Evolutionary conservation across 495 filamentous ascomycete genomes (phyloP), one percentile per base, ranked within the genome.

Genomic region (Podospora sp.): DNA sequence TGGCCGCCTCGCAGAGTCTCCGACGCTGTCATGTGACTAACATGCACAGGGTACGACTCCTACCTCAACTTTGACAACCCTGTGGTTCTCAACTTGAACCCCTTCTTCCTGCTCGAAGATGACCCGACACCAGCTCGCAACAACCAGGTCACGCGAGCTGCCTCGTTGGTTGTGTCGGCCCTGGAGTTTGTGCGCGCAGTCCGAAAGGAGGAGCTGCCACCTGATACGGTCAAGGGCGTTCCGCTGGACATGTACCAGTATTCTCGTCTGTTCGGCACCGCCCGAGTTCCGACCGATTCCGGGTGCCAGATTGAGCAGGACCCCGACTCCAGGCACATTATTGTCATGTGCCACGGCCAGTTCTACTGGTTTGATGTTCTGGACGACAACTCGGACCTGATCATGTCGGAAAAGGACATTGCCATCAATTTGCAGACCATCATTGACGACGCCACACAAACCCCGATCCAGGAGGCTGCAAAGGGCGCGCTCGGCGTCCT

Each of bases 361-460:
- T 96, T 98, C 79, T 99, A 99, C 73, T 99, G 95, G 94, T 99
- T 98, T 72, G 95, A 99, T 77, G 94, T 97, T 1, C 80, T 99
- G 21, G 95, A 99, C 70, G 91, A 95, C 71, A 95, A 96, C 74
- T 90, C 90, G 8, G 95, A 99, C 72, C 79, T 96, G 60, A 97
- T 99, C 79, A 97, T 98, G 94, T 95, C 89, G 1, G 95, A 99
- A 79, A 94, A 92, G 73, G 95, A 99, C 77, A 86, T 99, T 55
- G 87, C 91, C 6, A 84, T 97, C 70, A 99, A 99, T 73, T 82
- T 99, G 49, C 91, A 96, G 71, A 94, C 94, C 25, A 93, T 98
- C 66, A 84, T 96, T 57, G 91, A 96, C 61, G 95, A 99, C 77
- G 93, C 95, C 9, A 82, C 89, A 24, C 88, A 95, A 69, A 96